These are phyloP conservation scores for Solanum pinnatisectum DNA, from an alignment of 257 asterid genomes.

Conservation along the genomic window DNA sequence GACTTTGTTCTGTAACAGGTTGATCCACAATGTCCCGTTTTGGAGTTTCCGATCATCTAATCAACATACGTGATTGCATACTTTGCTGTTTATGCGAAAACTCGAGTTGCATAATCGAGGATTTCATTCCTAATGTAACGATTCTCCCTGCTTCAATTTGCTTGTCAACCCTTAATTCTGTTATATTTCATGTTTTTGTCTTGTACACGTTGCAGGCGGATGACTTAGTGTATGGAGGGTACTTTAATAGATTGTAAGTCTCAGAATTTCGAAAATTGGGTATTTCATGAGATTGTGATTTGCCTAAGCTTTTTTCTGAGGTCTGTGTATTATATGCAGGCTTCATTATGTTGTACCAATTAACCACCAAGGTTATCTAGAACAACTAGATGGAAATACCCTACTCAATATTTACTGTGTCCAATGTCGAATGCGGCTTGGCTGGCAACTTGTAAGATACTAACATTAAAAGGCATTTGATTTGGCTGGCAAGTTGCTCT, in stretches of 20 bases:
- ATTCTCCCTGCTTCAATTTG: not conserved
- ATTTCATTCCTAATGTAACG: not conserved
- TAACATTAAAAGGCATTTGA: not conserved
- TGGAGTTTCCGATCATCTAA: not conserved
- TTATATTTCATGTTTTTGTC: not conserved
- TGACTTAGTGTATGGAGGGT: not conserved
- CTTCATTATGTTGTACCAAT: not conserved
- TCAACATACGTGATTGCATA: not conserved
- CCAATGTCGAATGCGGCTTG: not conserved
- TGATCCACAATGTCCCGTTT: not conserved
- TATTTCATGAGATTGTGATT: not conserved
- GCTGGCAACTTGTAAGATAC: not conserved
- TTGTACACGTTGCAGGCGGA: not conserved
- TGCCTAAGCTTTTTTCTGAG: not conserved
- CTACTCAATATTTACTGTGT: not conserved
- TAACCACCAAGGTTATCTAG: not conserved
- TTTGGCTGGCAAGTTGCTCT: not conserved
- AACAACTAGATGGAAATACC: not conserved
- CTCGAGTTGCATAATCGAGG: not conserved
- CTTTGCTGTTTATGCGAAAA: not conserved
- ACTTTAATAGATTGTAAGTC: not conserved
- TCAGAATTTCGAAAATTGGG: not conserved
- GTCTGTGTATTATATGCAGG: not conserved
- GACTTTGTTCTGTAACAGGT: not conserved
- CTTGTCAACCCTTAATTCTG: not conserved